These are phyloP conservation scores for Nasturtium officinale DNA, from an alignment of 345 rosid genomes.

Conservation along the genomic window DNA sequence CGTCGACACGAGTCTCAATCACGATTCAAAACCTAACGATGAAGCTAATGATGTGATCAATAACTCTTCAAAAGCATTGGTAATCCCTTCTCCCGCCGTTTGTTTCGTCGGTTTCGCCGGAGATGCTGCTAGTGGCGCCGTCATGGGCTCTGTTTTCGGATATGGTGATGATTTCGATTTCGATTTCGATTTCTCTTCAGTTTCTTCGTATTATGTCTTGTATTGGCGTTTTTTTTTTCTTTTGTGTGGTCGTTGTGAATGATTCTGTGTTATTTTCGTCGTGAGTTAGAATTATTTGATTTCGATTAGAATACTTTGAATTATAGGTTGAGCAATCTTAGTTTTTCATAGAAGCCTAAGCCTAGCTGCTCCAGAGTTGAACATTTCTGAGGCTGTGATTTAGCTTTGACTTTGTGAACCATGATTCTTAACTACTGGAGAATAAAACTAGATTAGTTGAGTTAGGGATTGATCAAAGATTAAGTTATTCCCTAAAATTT, in stretches of 20 bases:
- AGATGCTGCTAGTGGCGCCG: slow-evolving; percentile 81
- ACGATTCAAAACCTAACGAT: slow-evolving; percentile 40
- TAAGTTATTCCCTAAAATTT: neutral
- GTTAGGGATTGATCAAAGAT: neutral
- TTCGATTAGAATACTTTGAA: neutral
- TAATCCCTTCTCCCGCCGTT: slow-evolving; percentile 56
- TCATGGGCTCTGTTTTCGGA: slow-evolving; percentile 87
- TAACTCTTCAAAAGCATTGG: slow-evolving; percentile 47
- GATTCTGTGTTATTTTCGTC: neutral
- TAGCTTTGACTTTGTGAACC: neutral
- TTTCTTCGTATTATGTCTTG: neutral
- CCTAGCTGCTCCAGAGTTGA: neutral
- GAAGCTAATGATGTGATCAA: slow-evolving; percentile 34
- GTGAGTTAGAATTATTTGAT: slow-evolving; percentile 7
- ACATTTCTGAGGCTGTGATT: neutral
- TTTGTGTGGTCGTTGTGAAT: neutral
- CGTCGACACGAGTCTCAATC: slow-evolving; percentile 33
- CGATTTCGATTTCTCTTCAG: neutral
- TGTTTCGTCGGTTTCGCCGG: slow-evolving; percentile 75
- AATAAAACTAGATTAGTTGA: neutral
- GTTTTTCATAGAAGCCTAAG: neutral
- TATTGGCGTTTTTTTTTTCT: neutral
- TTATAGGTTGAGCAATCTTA: slow-evolving; percentile 2
- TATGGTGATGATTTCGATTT: slow-evolving; percentile 60
- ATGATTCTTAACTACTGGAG: neutral